Evolutionary conservation across 2,329 filamentous ascomycete species (phyloP), one percentile per base, ranked within the genome.

Genomic region (Colletotrichum spaethianum): DNA sequence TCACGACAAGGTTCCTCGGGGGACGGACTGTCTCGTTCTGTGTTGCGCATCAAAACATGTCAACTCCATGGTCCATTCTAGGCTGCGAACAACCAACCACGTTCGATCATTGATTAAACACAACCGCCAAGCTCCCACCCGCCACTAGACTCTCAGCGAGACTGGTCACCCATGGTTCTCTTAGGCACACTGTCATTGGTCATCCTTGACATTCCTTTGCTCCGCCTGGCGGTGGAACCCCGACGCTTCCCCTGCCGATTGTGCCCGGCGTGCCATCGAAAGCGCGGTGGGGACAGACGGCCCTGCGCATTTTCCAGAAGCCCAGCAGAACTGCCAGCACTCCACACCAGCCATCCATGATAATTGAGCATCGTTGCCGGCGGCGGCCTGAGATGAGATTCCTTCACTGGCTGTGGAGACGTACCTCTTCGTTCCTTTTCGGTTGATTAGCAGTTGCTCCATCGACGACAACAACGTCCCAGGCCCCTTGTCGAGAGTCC

Each of bases 301-400:
- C 69, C 65, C 53, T 72, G 60, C 26, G 38, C 69, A 69, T 69
- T 72, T 69, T 72, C 69, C 69, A 72, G 69, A 72, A 72, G 69
- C 52, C 52, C 57, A 67, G n/a, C 14, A 50, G 63, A 44, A 62
- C 38, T 36, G 20, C 40, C 31, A 55, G 36, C 50, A 61, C 56
- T 33, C 53, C 60, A 18, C 60, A 64, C 28, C 14, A 53, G 44
- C 20, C 57, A 44, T 69, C 42, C 28, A 40, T 42, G 8, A 48
- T 48, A 23, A 48, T 56, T 55, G 36, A 14, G 18, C 4, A n/a
- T 20, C 18, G 40, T 67, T 16, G 44, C 46, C 61, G 36, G 33
- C 26, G n/a, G 40, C 50, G 28, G 23, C 36, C 26, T 50, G 42
- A 64, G 60, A n/a, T n/a, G 52, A 69, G 64, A 57, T 69, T 64